Evolutionary conservation across 352 stramenopile genomes (phyloP).

Genomic region (Phytophthora foliorum): DNA sequence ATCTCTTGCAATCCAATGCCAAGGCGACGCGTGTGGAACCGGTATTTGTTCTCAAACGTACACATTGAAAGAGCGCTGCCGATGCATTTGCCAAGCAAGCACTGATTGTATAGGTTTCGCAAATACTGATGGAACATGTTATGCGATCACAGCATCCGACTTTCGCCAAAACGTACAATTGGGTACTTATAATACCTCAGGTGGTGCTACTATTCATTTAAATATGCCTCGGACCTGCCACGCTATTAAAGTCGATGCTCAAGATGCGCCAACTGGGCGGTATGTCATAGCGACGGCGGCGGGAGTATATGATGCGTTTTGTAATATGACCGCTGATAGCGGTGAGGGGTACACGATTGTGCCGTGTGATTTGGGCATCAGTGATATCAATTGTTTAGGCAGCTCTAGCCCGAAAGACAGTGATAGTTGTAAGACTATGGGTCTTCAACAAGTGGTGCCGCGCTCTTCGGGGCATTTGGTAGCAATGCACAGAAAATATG

Average conservation of each 20-base stretch:
- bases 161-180: conserved; percentile 50
- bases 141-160: conserved; percentile 39
- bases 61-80: conserved; percentile 56
- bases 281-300: conserved; percentile 59
- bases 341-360: conserved; percentile 66
- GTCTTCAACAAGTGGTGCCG: conserved; percentile 58
- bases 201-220: conserved; percentile 46
- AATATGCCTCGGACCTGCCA: conserved; percentile 67
- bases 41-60: conserved; percentile 39
- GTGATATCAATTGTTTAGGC: conserved; percentile 37
- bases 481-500: conserved; percentile 53
- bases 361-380: conserved; percentile 52
- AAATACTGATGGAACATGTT: conserved; percentile 53
- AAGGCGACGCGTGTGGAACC: conserved; percentile 34
- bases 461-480: conserved; percentile 58
- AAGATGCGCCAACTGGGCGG: conserved; percentile 37
- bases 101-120: conserved; percentile 54
- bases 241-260: conserved; percentile 54
- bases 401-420: conserved; percentile 47
- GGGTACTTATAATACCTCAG: conserved; percentile 38
- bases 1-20: conserved; percentile 44
- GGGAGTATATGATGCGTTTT: conserved; percentile 55
- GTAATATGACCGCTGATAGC: conserved; percentile 62
- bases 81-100: conserved; percentile 49
- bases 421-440: conserved; percentile 65